Evolutionary conservation across 2,329 filamentous ascomycete species (phyloP), one percentile per base, ranked within the genome.

Genomic region (Blumeria graminis): DNA sequence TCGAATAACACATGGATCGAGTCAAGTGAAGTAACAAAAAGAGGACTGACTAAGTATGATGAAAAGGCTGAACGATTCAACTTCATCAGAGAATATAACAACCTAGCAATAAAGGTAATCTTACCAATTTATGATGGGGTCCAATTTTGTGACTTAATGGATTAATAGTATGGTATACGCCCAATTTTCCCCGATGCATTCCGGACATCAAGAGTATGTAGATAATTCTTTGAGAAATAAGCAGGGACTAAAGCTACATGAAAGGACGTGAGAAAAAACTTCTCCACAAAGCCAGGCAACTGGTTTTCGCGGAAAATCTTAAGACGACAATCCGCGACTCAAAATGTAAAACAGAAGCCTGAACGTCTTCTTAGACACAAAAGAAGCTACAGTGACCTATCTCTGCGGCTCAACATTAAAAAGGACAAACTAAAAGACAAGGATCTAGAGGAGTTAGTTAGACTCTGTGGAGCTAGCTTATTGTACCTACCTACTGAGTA

Each of bases 401-500:
- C 75, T 8, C 62, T 73, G 35, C 69, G 71, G 45, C 58, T 77
- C 10, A 67, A 73, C 11, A 67, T 71, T 43, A 72, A 69, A 58
- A 65, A 61, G 55, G 74, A 75, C 51, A 67, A 65, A 5, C 64
- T 76, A 22, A 76, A 72, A 61, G 69, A 71, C 46, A 69, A 76
- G 59, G 72, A 74, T 55, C 67, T 84, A 0, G 71, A 75, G 56
- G 72, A 74, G n/a, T 72, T 84, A 61, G 73, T 82, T 16, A 73
- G 78, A 10, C 66, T 83, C 34, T 80, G 78, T 60, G 80, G 81
- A 39, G 77, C 77, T 64, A 81, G 77, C 63, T 67, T 76, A 34
- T 68, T 84, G 52, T 76, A 79, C 61, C 68, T 84, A 8, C 79
- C 80, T 0, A 61, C 70, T 3, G 77, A 80, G 56, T 77, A 81